phyloP scores from a whole-genome alignment of 139 green algal genomes.

The Chlorella vulgaris region DNA sequence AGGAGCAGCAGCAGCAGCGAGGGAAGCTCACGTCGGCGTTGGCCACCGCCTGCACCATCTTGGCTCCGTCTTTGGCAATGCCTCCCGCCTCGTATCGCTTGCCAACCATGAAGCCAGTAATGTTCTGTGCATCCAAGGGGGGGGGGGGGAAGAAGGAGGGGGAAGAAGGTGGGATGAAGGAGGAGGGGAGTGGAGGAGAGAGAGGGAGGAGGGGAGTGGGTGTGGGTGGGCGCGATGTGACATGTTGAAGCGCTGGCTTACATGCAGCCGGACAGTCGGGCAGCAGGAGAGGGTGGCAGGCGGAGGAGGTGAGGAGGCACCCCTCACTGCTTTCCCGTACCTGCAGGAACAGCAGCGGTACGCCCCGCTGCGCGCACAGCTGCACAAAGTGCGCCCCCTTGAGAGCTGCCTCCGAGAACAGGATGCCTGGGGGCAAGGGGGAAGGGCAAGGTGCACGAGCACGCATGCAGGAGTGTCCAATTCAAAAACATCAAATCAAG shows the following conservation, averaged over 20 bases:
- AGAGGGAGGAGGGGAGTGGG: too few relatives aligned
- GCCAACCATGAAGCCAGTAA: slow-evolving; percentile 90
- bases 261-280: not conserved
- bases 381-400: slow-evolving; percentile 87
- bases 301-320: not conserved
- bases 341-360: slow-evolving; percentile 93
- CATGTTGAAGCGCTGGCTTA: too few relatives aligned
- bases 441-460: too few relatives aligned
- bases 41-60: slow-evolving; percentile 95
- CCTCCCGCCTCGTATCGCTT: slow-evolving; percentile 85
- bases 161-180: not conserved
- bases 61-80: slow-evolving; percentile 96
- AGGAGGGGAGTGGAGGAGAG: not conserved
- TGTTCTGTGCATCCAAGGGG: slow-evolving; percentile 71
- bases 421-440: slow-evolving; percentile 53
- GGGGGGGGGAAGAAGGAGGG: not conserved
- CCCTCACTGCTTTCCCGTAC: not conserved
- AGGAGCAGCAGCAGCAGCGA: not conserved
- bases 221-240: too few relatives aligned
- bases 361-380: slow-evolving; percentile 80
- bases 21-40: slow-evolving; percentile 60
- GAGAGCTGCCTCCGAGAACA: slow-evolving; percentile 87
- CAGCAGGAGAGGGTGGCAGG: not conserved
- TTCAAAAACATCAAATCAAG: too few relatives aligned
- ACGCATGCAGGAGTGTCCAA: too few relatives aligned